Conservation (phyloP, 345 rosid genomes). For the Eucalyptus brandiana region DNA sequence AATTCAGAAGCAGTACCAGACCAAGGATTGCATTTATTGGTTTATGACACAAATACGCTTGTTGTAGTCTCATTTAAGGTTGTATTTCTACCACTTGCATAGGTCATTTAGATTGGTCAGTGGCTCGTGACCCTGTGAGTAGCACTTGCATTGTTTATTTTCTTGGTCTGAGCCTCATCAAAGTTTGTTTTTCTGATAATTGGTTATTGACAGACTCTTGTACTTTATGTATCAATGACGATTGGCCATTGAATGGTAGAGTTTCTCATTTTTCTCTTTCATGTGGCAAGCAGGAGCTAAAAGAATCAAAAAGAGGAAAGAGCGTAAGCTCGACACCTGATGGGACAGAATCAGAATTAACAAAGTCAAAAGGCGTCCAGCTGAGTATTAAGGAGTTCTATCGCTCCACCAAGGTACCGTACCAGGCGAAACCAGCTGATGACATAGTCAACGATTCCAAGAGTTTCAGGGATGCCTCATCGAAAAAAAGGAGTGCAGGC, state of each 20-base stretch:
- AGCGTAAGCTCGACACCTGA: constrained; percentile 3
- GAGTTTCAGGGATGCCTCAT: not conserved
- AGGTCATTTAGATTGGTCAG: not conserved
- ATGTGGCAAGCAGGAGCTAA: constrained; percentile 26
- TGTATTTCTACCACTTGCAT: not conserved
- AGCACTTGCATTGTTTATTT: not conserved
- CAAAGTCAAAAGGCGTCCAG: constrained; percentile 42
- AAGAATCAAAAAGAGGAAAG: constrained; percentile 34
- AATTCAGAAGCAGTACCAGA: not conserved
- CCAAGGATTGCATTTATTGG: not conserved
- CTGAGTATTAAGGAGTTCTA: constrained; percentile 65
- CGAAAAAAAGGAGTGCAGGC: constrained; percentile 32
- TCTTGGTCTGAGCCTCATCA: not conserved
- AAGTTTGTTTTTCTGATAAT: not conserved
- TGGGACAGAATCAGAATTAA: constrained; percentile 18
- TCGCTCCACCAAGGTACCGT: constrained; percentile 40
- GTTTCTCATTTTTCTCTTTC: not conserved
- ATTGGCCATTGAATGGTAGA: not conserved
- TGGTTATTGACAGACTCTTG: not conserved
- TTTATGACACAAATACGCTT: not conserved
- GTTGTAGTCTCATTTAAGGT: not conserved
- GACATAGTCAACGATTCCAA: not conserved
- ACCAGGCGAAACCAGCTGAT: constrained; percentile 15
- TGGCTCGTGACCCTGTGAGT: not conserved
- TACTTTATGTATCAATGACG: not conserved